Evolutionary conservation across 2,329 filamentous ascomycete genomes (phyloP), one percentile per base, ranked within the genome.

Genomic region (Microcera coccophila): DNA sequence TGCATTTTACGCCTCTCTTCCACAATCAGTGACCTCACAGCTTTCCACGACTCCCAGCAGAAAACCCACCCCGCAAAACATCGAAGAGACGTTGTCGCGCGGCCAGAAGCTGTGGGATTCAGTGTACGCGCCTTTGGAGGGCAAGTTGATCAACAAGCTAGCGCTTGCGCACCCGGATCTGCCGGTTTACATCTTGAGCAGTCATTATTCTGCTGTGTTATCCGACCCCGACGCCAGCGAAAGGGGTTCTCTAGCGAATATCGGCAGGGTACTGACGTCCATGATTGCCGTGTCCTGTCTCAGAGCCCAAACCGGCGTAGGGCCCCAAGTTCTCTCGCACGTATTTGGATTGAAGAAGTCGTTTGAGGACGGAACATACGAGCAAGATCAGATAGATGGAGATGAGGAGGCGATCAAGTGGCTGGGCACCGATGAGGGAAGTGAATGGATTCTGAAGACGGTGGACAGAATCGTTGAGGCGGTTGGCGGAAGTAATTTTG

Each of bases 331-430:
- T 11, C 67, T 85, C 15, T 88, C 83, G 52, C 88, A 94, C 65
- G 74, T 93, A 0, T 91, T 90, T 67, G 88, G 88, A 0, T 61
- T 94, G 65, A 68, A 85, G 45, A 93, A 93, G 70, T 85, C 81
- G 1, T 73, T 85, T 39, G 80, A 85, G 50, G 82, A 89, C 62
- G 85, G 83, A 1, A 71, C 69, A 16, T 75, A 74, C 66, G 55
- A 54, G 51, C 52, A 48, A 9, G 66, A 66, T 24, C 55, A 52
- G 18, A 58, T 63, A 32, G 57, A 54, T 1, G 62, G 63, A 45
- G 66, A 57, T 2, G 61, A 68, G 22, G 63, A 68, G 47, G 54
- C 42, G 3, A 56, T 61, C n/a, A 44, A 53, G 39, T 72, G 70
- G 64, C 35, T 75, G 49, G 70, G 69, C 1, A 62, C 59, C 3